Percentiles rank a stretch among this genome's conserved stretches.
These are phyloP conservation scores for Candida sanyaensis DNA, from an alignment of 1,139 yeast species.

Conservation along the genomic window DNA sequence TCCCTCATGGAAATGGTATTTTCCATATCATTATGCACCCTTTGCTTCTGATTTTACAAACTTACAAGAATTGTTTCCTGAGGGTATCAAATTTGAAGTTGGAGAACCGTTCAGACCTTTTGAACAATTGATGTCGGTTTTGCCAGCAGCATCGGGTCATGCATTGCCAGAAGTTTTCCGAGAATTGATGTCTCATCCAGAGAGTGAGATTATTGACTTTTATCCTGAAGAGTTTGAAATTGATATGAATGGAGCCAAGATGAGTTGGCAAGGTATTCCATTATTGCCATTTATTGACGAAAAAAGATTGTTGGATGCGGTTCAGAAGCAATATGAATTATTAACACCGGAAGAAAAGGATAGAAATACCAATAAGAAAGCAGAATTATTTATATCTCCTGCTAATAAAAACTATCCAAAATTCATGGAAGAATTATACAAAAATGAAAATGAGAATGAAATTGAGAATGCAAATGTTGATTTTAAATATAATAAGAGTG, in stretches of 20 bases:
- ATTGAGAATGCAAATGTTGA: too few relatives aligned
- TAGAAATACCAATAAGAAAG: slow-evolving; percentile 69
- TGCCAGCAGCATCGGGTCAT: slow-evolving; percentile 97
- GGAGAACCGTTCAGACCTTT: slow-evolving; percentile 90
- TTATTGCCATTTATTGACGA: slow-evolving; percentile 90
- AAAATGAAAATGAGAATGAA: slow-evolving; percentile 32
- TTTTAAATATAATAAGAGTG: slow-evolving; percentile 51
- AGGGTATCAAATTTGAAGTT: slow-evolving; percentile 58
- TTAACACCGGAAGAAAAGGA: slow-evolving; percentile 68
- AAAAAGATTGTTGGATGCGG: slow-evolving; percentile 64
- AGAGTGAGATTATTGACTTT: slow-evolving; percentile 86
- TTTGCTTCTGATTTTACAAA: slow-evolving; percentile 85
- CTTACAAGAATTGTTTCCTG: slow-evolving; percentile 46
- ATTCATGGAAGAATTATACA: slow-evolving; percentile 36
- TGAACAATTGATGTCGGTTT: slow-evolving; percentile 96
- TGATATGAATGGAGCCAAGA: slow-evolving; percentile 94
- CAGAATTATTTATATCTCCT: slow-evolving; percentile 60
- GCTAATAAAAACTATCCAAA: slow-evolving; percentile 49
- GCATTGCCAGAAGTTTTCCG: slow-evolving; percentile 83
- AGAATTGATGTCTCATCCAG: slow-evolving; percentile 76
- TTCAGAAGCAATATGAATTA: slow-evolving; percentile 61
- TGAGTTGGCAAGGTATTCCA: slow-evolving; percentile 96
- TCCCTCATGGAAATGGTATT: slow-evolving; percentile 98
- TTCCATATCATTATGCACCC: slow-evolving; percentile 97
- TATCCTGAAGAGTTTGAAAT: slow-evolving; percentile 88